Percentiles rank a stretch among this genome's conserved stretches.
These are phyloP conservation scores for Leersia perrieri DNA, from an alignment of 176 grass and related monocot genomes.

Conservation along the genomic window DNA sequence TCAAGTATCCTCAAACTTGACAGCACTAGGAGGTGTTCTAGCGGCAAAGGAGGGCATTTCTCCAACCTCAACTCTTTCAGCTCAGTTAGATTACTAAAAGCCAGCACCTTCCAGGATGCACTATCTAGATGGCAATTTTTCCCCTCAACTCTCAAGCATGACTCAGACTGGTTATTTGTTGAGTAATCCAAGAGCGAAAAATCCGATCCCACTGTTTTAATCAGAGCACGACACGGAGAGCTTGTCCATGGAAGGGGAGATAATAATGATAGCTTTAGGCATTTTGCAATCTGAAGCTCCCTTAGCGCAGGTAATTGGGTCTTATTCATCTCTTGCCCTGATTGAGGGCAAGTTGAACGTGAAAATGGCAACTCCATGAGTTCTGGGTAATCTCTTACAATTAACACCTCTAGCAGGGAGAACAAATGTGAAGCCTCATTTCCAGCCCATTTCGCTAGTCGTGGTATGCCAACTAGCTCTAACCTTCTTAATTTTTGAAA, in stretches of 20 bases:
- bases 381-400: not conserved
- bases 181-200: fast-evolving
- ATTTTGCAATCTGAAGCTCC: not conserved
- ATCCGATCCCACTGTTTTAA: not conserved
- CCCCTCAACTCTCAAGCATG: fast-evolving
- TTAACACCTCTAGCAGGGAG: not conserved
- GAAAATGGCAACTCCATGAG: not conserved
- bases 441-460: not conserved
- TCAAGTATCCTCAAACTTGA: not conserved
- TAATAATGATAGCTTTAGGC: not conserved
- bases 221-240: not conserved
- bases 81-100: not conserved
- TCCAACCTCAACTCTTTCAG: fast-evolving
- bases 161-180: fast-evolving
- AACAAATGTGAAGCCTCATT: not conserved
- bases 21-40: not conserved
- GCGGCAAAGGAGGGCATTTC: not conserved
- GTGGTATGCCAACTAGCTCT: not conserved
- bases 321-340: no score
- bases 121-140: not conserved
- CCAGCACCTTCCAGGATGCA: not conserved
- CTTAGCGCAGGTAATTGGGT: not conserved
- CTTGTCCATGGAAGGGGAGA: not conserved
- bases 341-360: no score
- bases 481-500: not conserved